Evolutionary conservation across 768 basidiomycete species (phyloP).

Genomic region (Hygrocybe punicea): DNA sequence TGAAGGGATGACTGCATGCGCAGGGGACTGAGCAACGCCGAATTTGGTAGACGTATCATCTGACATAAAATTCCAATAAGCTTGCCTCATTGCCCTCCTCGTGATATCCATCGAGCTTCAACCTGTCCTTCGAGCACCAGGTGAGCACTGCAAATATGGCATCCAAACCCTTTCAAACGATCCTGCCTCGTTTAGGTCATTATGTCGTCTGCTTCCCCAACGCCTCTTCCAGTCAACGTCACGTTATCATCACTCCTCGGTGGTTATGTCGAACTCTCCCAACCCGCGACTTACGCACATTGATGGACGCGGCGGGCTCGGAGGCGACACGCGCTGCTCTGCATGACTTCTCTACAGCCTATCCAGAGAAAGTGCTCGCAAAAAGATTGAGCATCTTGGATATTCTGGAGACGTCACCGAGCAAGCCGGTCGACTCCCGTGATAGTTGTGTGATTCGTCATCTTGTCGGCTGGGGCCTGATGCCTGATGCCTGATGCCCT

Average conservation of each 20-base stretch:
- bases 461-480: too few relatives aligned
- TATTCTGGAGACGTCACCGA: conserved; percentile 39
- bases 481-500: too few relatives aligned
- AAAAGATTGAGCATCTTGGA: conserved; percentile 41
- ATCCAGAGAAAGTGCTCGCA: conserved; percentile 33
- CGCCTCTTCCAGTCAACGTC: conserved; percentile 41
- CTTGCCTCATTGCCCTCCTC: conserved; percentile 39
- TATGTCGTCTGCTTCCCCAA: conserved; percentile 37
- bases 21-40: conserved; percentile 39
- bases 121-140: conserved; percentile 39
- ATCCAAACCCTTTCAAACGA: not conserved
- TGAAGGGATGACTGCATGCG: conserved; percentile 34
- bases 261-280: conserved; percentile 48
- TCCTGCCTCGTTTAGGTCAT: conserved; percentile 25
- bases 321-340: conserved; percentile 28
- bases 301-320: conserved; percentile 25
- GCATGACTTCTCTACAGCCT: conserved; percentile 28
- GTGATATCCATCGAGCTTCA: conserved; percentile 41
- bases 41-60: not conserved
- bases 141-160: conserved; percentile 16
- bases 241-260: conserved; percentile 36
- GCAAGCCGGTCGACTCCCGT: too few relatives aligned
- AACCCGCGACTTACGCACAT: conserved; percentile 41
- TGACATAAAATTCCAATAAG: conserved; percentile 14
- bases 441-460: too few relatives aligned